phyloP scores from a whole-genome alignment of 305 asterid species.

The Solanum chacoense region DNA sequence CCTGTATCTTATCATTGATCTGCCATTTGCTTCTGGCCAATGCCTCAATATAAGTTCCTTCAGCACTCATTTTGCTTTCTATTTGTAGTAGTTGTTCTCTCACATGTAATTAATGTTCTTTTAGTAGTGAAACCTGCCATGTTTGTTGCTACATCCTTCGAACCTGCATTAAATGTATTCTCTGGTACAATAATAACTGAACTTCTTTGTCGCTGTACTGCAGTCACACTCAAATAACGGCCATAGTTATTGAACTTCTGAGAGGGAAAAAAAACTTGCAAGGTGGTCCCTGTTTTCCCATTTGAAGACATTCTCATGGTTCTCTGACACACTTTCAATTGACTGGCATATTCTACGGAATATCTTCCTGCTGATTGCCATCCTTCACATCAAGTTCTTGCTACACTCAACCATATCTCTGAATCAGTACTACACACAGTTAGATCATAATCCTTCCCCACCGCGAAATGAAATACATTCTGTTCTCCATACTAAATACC shows the following conservation, averaged over 20 bases:
- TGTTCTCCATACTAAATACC: not conserved
- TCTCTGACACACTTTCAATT: not conserved
- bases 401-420: not conserved
- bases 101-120: not conserved
- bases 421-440: not conserved
- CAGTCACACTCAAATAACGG: not conserved
- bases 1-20: not conserved
- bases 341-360: not conserved
- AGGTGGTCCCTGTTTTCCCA: not conserved
- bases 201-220: not conserved
- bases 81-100: not conserved
- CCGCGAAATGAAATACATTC: not conserved
- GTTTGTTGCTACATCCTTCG: not conserved
- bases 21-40: not conserved
- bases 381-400: not conserved
- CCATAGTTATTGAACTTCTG: not conserved
- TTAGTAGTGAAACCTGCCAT: not conserved
- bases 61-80: not conserved
- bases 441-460: not conserved
- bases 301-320: not conserved
- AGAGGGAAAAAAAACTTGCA: not conserved
- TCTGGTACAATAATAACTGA: not conserved
- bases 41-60: not conserved
- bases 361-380: not conserved
- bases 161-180: not conserved